Conservation (phyloP, 768 basidiomycete species). For the Mycena kentingensis region DNA sequence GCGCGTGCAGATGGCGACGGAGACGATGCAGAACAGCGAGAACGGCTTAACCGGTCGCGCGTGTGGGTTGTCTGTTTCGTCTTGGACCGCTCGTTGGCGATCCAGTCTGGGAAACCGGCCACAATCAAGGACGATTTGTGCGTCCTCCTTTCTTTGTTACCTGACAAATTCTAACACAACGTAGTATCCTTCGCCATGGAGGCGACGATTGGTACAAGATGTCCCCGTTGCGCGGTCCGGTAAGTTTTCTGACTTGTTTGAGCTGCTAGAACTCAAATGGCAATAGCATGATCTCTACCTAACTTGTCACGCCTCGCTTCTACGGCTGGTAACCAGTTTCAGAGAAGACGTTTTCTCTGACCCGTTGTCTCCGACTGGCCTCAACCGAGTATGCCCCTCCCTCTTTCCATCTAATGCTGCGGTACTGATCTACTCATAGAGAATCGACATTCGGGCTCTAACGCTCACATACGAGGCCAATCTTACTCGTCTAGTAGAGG, state of each 20-base stretch:
- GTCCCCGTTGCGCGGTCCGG: conserved; percentile 61
- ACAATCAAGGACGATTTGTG: conserved; percentile 85
- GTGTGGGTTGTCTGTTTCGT: conserved; percentile 92
- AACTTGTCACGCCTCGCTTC: conserved; percentile 68
- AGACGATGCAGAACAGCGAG: conserved; percentile 65
- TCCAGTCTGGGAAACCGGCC: conserved; percentile 87
- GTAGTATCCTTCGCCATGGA: conserved; percentile 67
- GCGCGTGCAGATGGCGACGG: conserved; percentile 33
- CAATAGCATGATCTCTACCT: conserved; percentile 72
- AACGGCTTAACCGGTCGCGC: conserved; percentile 81
- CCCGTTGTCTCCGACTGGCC: conserved; percentile 60
- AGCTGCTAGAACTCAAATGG: neutral
- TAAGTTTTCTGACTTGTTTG: conserved; percentile 30
- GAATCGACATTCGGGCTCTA: conserved; percentile 65
- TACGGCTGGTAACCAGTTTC: conserved; percentile 72
- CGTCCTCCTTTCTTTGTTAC: conserved; percentile 25
- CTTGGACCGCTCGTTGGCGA: conserved; percentile 83
- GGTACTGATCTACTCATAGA: no score
- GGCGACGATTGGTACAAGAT: conserved; percentile 71
- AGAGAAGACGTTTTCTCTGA: conserved; percentile 79
- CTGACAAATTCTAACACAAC: neutral
- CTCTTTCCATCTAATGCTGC: conserved; percentile 7
- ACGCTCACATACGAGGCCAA: conserved; percentile 61
- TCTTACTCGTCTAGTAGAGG: conserved; percentile 58
- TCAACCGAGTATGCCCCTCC: conserved; percentile 57